phyloP scores from a whole-genome alignment of 2,329 filamentous ascomycete species.

The Huntiella moniliformis region DNA sequence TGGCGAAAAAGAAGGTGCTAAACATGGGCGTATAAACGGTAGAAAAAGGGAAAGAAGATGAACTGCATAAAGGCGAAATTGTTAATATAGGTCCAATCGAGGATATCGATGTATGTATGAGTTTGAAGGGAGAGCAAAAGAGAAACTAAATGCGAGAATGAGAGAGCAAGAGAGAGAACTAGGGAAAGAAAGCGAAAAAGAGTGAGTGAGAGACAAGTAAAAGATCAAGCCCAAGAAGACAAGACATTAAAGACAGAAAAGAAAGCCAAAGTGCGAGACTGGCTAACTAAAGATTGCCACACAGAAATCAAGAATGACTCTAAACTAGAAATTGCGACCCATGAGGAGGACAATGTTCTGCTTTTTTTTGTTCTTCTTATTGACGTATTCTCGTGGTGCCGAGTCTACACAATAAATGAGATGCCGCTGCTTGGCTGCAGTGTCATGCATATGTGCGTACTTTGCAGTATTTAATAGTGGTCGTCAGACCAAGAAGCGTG shows the following conservation, averaged over 20 bases:
- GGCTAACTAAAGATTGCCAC: slow-evolving; percentile 2
- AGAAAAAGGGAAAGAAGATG: neutral
- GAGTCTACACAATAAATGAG: too few relatives aligned
- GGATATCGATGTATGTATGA: neutral
- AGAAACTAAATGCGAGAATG: neutral
- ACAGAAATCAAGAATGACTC: neutral
- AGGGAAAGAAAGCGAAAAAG: neutral
- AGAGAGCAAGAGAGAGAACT: slow-evolving; percentile 1
- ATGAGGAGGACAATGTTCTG: neutral
- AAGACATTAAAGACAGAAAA: slow-evolving; percentile 9
- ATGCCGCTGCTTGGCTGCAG: too few relatives aligned
- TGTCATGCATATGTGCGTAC: too few relatives aligned
- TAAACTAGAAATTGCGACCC: neutral
- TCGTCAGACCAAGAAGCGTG: too few relatives aligned
- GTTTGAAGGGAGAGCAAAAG: neutral
- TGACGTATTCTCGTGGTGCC: neutral
- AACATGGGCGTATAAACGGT: neutral
- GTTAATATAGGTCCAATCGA: neutral
- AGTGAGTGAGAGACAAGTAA: slow-evolving; percentile 2
- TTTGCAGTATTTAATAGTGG: too few relatives aligned
- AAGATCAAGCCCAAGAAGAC: neutral
- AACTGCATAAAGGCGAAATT: neutral
- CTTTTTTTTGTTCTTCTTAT: neutral
- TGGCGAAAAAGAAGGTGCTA: neutral
- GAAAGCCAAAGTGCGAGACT: slow-evolving; percentile 1